Base-by-base conservation (phyloP, 768 basidiomycete genomes). In the Agaricus sinodeliciosus region DNA sequence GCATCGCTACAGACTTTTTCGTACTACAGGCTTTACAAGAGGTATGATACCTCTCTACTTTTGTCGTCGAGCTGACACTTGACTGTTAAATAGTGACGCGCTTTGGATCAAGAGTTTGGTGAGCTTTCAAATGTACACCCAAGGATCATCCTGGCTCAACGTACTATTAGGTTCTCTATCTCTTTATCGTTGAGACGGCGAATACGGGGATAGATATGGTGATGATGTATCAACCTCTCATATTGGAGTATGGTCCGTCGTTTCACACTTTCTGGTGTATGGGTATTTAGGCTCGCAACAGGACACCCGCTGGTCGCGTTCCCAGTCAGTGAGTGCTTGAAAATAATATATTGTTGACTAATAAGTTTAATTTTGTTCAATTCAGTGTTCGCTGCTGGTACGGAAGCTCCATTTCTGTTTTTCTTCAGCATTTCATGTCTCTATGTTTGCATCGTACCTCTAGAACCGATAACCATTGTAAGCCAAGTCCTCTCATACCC, bases 181-280 rank as follows among this genome's bases (percentile, higher is more conserved):
- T 77, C 4, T 75, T 79, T 55, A 36, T 71, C 13, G 55, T 71
- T 15, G 76, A 77, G 51, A 70, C 73, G 0, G 49, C 70, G 1
- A 77, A 77, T 52, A 75, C 75, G 2, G 73, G 59, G 4, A 71
- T 69, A 55, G 70, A 74, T 57, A 72, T 77, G 48, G 67, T 64
- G 5, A 70, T 77, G 60, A 69, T 77, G 60, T 79, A 72, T 46
- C 69, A 79, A 53, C 75, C 76, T 0, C 64, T 79, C 1, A 73
- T 79, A 19, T 45, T 63, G 27, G 60, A 73, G 53, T 77, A 70
- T 54, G 66, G 60, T 41, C 43, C 48, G 26, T 43, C 50, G 22
- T 49, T 49, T 63, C 0, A 54, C 53, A 9, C 54, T 43, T 7
- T 56, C 9, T 18, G 28, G 9, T 31, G 13, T 12, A 9, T 22